These are phyloP conservation scores for Amaranthus tricolor DNA, from an alignment of 179 eudicot species.

Conservation along the genomic window DNA sequence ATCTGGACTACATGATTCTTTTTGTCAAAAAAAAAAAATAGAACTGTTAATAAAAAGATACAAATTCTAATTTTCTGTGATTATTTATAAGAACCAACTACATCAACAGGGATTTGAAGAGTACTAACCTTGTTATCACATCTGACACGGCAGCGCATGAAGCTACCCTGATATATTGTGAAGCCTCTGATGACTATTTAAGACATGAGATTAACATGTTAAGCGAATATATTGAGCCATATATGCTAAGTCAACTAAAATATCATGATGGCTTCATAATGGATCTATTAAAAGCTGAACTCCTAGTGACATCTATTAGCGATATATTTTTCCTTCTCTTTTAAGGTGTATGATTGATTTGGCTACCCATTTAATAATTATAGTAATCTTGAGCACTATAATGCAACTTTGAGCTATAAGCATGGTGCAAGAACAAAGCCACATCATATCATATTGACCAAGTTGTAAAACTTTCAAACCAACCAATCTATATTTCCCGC, in stretches of 20 bases:
- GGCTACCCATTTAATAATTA: background rate
- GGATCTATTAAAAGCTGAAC: background rate
- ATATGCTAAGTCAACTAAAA: background rate
- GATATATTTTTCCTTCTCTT: background rate
- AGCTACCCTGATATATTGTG: slow-evolving; percentile 75
- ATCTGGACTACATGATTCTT: slow-evolving; percentile 1
- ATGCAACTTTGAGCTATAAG: background rate
- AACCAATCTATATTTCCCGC: too few relatives aligned
- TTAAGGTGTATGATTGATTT: background rate
- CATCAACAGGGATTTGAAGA: background rate
- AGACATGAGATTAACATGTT: slow-evolving; percentile 11
- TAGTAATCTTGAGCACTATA: background rate
- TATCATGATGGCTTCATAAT: background rate
- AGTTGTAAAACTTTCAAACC: too few relatives aligned
- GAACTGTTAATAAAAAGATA: background rate
- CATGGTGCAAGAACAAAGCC: too few relatives aligned
- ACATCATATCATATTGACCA: too few relatives aligned
- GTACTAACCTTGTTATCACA: slow-evolving; percentile 67
- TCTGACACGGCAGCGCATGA: slow-evolving; percentile 85
- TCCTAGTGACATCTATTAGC: background rate
- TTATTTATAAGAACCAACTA: background rate
- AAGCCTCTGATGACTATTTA: slow-evolving; percentile 57
- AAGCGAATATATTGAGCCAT: background rate
- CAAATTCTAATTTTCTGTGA: background rate
- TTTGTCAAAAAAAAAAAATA: background rate